Conservation (phyloP, 2,329 filamentous ascomycete genomes). For the Colletotrichum melonis region DNA sequence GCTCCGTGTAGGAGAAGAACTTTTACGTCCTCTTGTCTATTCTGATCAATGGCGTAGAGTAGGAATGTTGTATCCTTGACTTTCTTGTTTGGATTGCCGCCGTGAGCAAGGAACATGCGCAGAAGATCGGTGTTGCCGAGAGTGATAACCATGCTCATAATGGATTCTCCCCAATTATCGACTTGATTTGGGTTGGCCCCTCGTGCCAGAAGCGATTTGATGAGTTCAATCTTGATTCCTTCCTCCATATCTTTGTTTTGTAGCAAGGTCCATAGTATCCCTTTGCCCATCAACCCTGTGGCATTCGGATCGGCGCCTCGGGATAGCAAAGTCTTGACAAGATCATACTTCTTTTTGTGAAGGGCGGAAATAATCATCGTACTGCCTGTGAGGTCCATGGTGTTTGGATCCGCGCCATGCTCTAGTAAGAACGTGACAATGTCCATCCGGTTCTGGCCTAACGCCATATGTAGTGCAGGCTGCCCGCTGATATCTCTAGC, state of each 20-base stretch:
- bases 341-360: constrained; percentile 39
- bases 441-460: constrained; percentile 42
- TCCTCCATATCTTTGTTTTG: constrained; percentile 30
- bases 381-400: constrained; percentile 43
- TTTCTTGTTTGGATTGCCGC: constrained; percentile 34
- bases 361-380: constrained; percentile 49
- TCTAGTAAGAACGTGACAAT: constrained; percentile 48
- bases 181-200: constrained; percentile 36
- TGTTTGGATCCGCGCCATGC: constrained; percentile 47
- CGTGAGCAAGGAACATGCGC: constrained; percentile 31
- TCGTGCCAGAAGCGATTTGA: constrained; percentile 11
- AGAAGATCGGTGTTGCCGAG: constrained; percentile 31
- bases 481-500: constrained; percentile 36
- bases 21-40: constrained; percentile 38
- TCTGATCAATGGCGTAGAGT: constrained; percentile 44
- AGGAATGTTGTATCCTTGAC: constrained; percentile 41
- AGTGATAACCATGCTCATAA: constrained; percentile 36
- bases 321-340: constrained; percentile 35
- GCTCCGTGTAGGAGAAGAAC: constrained; percentile 47
- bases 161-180: constrained; percentile 42
- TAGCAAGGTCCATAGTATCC: constrained; percentile 22
- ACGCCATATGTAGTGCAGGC: constrained; percentile 41
- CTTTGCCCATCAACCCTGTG: constrained; percentile 22
- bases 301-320: constrained; percentile 38
- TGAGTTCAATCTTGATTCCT: constrained; percentile 16